These are phyloP conservation scores for Ceratocystiopsis brevicomis DNA, from an alignment of 2,329 filamentous ascomycete genomes.

Conservation along the genomic window DNA sequence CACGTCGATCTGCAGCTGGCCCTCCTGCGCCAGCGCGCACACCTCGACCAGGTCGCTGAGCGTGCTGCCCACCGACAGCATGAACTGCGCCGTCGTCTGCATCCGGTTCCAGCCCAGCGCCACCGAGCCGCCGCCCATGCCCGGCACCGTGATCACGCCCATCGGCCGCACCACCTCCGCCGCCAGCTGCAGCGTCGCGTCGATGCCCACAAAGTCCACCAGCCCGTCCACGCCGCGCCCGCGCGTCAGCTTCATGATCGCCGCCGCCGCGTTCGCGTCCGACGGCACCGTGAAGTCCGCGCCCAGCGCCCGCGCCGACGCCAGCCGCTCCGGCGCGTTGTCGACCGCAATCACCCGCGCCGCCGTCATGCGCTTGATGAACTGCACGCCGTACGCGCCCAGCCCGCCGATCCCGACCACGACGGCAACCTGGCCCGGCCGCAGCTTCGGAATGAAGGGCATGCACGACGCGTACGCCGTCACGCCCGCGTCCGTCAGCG, in stretches of 20 bases:
- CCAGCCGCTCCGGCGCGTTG: not conserved
- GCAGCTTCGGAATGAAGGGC: conserved; percentile 1
- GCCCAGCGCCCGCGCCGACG: not conserved
- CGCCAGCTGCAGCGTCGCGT: not conserved
- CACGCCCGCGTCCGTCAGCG: conserved; percentile 2
- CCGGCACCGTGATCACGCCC: too few species aligned
- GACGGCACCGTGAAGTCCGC: not conserved
- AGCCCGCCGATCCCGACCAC: conserved; percentile 1
- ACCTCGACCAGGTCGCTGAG: conserved; percentile 1
- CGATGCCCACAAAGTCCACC: not conserved
- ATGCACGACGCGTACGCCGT: conserved; percentile 3
- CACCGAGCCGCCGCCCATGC: conserved; percentile 1
- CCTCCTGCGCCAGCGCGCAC: conserved; percentile 1
- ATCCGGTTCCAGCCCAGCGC: conserved; percentile 3
- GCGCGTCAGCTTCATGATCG: not conserved
- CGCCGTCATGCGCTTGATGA: conserved; percentile 1
- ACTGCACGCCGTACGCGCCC: conserved; percentile 2
- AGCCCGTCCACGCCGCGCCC: not conserved
- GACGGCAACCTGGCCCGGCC: not conserved
- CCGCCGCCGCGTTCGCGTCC: not conserved
- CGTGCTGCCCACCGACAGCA: not conserved
- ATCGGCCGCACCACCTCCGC: not conserved
- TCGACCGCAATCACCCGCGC: conserved; percentile 2
- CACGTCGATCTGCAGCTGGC: conserved; percentile 1
- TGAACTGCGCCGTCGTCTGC: conserved; percentile 1